Conservation (phyloP, 176 grass and related monocot species). For the Aechmea fasciata region DNA sequence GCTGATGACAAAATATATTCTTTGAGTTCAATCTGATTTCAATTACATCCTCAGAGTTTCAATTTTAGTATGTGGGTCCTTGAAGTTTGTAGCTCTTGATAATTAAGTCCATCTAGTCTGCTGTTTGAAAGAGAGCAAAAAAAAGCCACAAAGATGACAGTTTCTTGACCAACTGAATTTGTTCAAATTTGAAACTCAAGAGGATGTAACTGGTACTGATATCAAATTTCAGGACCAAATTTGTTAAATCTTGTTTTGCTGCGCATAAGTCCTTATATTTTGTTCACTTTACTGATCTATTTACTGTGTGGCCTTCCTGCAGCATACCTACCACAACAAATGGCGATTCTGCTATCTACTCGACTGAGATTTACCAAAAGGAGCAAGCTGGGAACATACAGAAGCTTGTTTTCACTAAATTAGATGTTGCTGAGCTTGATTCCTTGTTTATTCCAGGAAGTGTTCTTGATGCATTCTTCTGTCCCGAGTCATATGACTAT, state of each 20-base stretch:
- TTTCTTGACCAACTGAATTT: too few species aligned
- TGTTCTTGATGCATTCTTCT: conserved; percentile 58
- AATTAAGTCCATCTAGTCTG: too few species aligned
- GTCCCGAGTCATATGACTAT: conserved; percentile 60
- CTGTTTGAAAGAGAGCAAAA: too few species aligned
- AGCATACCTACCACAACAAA: conserved; percentile 58
- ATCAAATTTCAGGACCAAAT: neutral
- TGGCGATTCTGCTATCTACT: conserved; percentile 28
- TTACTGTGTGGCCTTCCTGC: conserved; percentile 14
- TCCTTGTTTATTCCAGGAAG: conserved; percentile 45
- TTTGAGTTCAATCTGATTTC: too few species aligned
- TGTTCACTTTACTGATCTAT: neutral
- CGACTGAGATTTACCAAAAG: conserved; percentile 69
- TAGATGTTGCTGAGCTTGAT: conserved; percentile 45
- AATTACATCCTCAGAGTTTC: neutral
- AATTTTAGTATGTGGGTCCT: neutral
- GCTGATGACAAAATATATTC: too few species aligned
- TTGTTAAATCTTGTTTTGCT: neutral
- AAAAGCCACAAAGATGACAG: too few species aligned
- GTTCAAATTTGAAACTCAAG: too few species aligned
- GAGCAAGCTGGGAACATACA: conserved; percentile 44
- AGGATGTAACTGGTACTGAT: too few species aligned
- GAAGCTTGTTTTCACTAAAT: conserved; percentile 62
- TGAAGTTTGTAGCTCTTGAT: neutral
- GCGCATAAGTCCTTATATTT: neutral